Base-by-base conservation (phyloP, 139 green algal species). In the Desmodesmus armatus region DNA sequence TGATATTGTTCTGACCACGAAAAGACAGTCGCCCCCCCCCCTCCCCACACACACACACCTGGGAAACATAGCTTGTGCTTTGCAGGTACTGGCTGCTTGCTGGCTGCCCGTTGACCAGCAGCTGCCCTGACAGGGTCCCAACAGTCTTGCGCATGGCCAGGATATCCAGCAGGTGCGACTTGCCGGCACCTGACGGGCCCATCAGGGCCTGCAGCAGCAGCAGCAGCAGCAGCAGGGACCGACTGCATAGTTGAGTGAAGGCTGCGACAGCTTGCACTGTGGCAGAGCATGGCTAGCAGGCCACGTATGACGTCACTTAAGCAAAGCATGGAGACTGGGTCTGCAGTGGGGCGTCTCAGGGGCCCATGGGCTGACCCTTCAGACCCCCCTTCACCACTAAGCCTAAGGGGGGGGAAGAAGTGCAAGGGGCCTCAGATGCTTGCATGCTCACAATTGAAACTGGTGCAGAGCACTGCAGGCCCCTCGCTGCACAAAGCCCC, bases 141-240 rank as follows among this genome's bases (percentile, higher is more conserved):
- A 86, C 29, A 33, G 13, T 83, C 63, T 90, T 90, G 19, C 86
- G 43, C 80, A 80, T 67, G 9, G 80, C 72, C 40, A 90, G 65
- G 47, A 90, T 90, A 70, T 90, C 86, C 86, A 90, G 78, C 40
- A 90, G 63, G 7, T 80, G 87, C 29, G 74, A 83, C 70, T 90
- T 90, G 47, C 86, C 86, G 19, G 86, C 73, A 41, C 86, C 73
- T 43, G 73, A 80, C 7, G 73, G 73, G 6, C 73, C 73, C 3
- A 80, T 19, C 44, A 80, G 44, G 4, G 73, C 73, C 41, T 62
- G 73, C 6, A 29, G 33, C 41, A 79, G 33, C 2, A 74, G 37
- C 31, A 55, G 51, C 51, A 62, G 51, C 69, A 77, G 37, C 69
- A 55, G 19, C 4, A 29, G 39, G 6, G 33, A 7, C 35, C n/a